Evolutionary conservation across 176 grass and related monocot species (phyloP), one percentile per base, ranked within the genome.

Genomic region (Oryza longistaminata): DNA sequence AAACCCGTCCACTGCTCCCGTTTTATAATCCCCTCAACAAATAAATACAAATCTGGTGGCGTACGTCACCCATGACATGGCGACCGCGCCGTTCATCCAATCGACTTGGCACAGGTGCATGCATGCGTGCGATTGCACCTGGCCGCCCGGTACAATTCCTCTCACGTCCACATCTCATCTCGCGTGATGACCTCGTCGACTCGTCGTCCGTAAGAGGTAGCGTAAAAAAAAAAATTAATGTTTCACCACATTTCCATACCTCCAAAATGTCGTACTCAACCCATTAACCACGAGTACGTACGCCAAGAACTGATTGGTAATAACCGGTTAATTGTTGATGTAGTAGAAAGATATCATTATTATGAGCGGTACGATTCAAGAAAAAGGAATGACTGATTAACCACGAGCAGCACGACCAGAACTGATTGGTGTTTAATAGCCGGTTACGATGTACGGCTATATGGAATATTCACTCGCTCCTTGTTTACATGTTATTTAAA

Each of bases 41-140:
- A 19, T 52, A 44, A 37, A n/a, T n/a, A n/a, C n/a, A n/a, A n/a
- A n/a, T n/a, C n/a, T n/a, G 19, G 0, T 1, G 37, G 48, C 46
- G 64, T 85, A 48, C 64, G 64, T 85, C 73, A 77, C 34, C 46
- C 14, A 37, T 70, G 82, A 85, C 73, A 44, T 21, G 3, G 17
- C 61, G 73, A 3, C 40, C 45, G 5, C 12, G 4, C 62, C 70
- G 58, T 50, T 66, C 42, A 48, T 24, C 82, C 72, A 75, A 76
- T 67, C 1, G 12, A 75, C 60, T 68, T 13, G 17, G 11, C 39
- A 8, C 76, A 79, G 44, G n/a, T 78, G 61, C 24, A 3, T 11
- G 6, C 25, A 7, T 3, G 52, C 53, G 9, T 9, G 53, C 19
- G 6, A n/a, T 58, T 17, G 53, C 53, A 58, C 53, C 2, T 58